Conservation (phyloP, 2,329 filamentous ascomycete species). For the Ramularia collo-cygni region DNA sequence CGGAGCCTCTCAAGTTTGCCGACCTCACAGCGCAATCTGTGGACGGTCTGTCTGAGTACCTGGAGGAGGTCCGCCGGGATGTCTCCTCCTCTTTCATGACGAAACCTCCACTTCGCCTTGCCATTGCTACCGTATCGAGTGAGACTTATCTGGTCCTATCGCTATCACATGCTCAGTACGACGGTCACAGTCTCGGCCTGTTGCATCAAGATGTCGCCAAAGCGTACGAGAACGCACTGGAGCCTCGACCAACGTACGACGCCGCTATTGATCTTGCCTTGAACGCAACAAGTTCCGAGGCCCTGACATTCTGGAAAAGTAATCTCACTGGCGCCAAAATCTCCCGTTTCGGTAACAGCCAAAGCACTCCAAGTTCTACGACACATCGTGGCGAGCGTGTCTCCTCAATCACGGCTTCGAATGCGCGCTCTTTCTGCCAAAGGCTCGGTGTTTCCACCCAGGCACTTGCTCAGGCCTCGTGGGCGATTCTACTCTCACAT, state of each 20-base stretch:
- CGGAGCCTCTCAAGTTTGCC: conserved; percentile 31
- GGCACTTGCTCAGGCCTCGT: conserved; percentile 67
- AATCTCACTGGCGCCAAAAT: conserved; percentile 51
- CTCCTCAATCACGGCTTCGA: conserved; percentile 37
- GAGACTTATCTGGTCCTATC: conserved; percentile 54
- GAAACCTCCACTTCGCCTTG: conserved; percentile 30
- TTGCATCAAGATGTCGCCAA: conserved; percentile 63
- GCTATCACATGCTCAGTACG: conserved; percentile 80
- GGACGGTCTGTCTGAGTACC: conserved; percentile 26
- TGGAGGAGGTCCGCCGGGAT: conserved; percentile 34
- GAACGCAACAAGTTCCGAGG: conserved; percentile 40
- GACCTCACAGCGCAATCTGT: conserved; percentile 17
- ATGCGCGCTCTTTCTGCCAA: conserved; percentile 57
- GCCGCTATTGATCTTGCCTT: conserved; percentile 51
- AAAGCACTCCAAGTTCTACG: conserved; percentile 4
- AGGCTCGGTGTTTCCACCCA: conserved; percentile 64
- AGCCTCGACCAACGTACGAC: conserved; percentile 44
- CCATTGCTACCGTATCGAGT: conserved; percentile 29
- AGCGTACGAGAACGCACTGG: conserved; percentile 47
- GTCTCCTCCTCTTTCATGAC: conserved; percentile 26
- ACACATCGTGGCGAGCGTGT: conserved; percentile 41
- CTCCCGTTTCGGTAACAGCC: conserved; percentile 31
- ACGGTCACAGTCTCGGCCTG: conserved; percentile 74
- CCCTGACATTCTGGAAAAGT: conserved; percentile 62
- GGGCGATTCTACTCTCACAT: conserved; percentile 63